Evolutionary conservation across 2,329 filamentous ascomycete species (phyloP).

Genomic region (Tolypocladium endophyticum): DNA sequence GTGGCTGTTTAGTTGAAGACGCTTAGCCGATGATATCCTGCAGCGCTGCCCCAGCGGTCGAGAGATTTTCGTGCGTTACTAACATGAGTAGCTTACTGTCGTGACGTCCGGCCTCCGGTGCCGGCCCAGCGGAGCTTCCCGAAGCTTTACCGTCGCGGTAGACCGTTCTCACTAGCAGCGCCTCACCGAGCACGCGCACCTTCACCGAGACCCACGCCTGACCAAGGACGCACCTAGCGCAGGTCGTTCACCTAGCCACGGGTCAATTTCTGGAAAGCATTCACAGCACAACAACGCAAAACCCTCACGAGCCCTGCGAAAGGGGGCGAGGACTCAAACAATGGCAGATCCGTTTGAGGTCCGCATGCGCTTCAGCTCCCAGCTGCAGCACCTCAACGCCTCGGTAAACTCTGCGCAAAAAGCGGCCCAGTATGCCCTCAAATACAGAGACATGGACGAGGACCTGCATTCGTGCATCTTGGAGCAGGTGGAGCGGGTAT

Average conservation of each 20-base stretch:
- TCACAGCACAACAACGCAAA: not conserved
- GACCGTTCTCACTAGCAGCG: not conserved
- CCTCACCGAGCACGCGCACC: conserved; percentile 4
- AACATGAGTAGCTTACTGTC: not conserved
- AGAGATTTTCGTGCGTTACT: conserved; percentile 1
- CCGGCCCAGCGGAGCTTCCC: not conserved
- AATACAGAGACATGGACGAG: conserved; percentile 89
- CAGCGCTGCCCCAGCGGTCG: not conserved
- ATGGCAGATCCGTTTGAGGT: conserved; percentile 91
- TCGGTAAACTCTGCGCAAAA: conserved; percentile 83
- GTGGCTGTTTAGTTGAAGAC: not conserved
- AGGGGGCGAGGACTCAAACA: not conserved
- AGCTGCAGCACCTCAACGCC: conserved; percentile 84
- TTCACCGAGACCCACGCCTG: conserved; percentile 1
- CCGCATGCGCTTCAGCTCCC: conserved; percentile 88
- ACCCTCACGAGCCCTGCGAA: not conserved
- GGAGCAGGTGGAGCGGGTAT: conserved; percentile 79
- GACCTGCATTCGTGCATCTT: conserved; percentile 95
- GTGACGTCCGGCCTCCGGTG: not conserved
- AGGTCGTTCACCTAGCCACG: not conserved
- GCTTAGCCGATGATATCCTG: not conserved
- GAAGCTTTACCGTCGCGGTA: conserved; percentile 2
- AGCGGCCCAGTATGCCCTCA: conserved; percentile 88
- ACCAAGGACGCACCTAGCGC: not conserved
- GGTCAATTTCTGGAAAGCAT: not conserved